These are phyloP conservation scores for Houttuynia cordata DNA, from an alignment of 164 flowering plant species.

Conservation along the genomic window DNA sequence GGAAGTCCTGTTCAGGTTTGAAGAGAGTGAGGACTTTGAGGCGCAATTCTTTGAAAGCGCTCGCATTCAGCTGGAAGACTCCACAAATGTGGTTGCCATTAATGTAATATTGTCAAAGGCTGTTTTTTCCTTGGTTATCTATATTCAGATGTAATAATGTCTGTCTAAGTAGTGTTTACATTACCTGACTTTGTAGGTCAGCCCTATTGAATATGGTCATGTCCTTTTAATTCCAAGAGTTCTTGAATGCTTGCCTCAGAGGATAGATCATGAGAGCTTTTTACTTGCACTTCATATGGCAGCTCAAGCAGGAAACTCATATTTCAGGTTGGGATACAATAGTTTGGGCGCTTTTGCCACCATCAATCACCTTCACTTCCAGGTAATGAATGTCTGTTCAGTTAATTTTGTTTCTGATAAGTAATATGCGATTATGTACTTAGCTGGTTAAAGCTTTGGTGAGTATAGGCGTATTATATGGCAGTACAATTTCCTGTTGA, in stretches of 20 bases:
- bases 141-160: background rate
- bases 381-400: slow-evolving; percentile 22
- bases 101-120: slow-evolving; percentile 27
- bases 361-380: slow-evolving; percentile 88
- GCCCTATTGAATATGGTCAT: slow-evolving; percentile 90
- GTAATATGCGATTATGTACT: background rate
- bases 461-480: slow-evolving; percentile 59
- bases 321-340: slow-evolving; percentile 80
- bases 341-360: slow-evolving; percentile 97
- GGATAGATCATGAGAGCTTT: slow-evolving; percentile 64
- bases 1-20: slow-evolving; percentile 66
- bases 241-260: slow-evolving; percentile 63
- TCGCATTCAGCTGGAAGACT: slow-evolving; percentile 16
- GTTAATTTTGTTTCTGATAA: background rate
- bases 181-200: slow-evolving; percentile 37
- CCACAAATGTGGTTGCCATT: slow-evolving; percentile 70
- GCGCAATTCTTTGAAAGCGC: slow-evolving; percentile 29
- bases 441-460: background rate
- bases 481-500: slow-evolving; percentile 60
- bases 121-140: background rate
- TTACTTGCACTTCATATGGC: slow-evolving; percentile 80
- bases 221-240: slow-evolving; percentile 71
- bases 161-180: background rate
- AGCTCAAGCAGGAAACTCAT: slow-evolving; percentile 54
- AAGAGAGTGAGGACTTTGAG: slow-evolving; percentile 26